phyloP scores from a whole-genome alignment of 331 rosid genomes.

The Acacia concinna region DNA sequence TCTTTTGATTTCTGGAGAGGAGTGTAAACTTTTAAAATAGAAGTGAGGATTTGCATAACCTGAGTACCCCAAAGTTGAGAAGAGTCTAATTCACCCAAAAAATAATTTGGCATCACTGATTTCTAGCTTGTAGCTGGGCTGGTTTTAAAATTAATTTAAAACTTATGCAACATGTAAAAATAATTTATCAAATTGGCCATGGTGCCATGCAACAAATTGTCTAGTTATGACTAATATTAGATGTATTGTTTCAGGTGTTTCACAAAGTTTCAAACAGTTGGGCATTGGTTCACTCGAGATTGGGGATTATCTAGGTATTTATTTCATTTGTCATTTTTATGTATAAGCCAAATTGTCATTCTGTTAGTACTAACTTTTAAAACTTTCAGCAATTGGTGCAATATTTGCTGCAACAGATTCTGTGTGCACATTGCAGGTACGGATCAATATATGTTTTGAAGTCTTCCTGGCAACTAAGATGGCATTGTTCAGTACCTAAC shows the following conservation, averaged over 20 bases:
- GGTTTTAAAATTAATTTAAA: neutral
- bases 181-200: neutral
- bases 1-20: neutral
- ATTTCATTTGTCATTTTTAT: slow-evolving; percentile 11
- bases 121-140: slow-evolving; percentile 12
- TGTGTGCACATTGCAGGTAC: slow-evolving; percentile 97
- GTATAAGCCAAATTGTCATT: slow-evolving; percentile 13
- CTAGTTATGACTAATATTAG: slow-evolving; percentile 37
- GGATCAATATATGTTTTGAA: slow-evolving; percentile 19
- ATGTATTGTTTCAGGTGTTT: slow-evolving; percentile 69
- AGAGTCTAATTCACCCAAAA: neutral
- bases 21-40: neutral
- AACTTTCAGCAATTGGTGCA: slow-evolving; percentile 82
- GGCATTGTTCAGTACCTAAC: slow-evolving; percentile 23
- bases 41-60: neutral
- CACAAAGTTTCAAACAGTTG: slow-evolving; percentile 58
- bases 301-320: slow-evolving; percentile 77
- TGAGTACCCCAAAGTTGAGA: neutral
- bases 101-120: neutral
- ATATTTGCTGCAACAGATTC: slow-evolving; percentile 99
- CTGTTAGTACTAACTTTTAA: slow-evolving; percentile 28
- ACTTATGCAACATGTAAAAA: neutral
- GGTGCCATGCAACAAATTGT: neutral
- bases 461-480: slow-evolving; percentile 22
- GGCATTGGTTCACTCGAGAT: slow-evolving; percentile 68